Conservation (phyloP, 1,139 yeast genomes). For the Protomyces gravidus region DNA sequence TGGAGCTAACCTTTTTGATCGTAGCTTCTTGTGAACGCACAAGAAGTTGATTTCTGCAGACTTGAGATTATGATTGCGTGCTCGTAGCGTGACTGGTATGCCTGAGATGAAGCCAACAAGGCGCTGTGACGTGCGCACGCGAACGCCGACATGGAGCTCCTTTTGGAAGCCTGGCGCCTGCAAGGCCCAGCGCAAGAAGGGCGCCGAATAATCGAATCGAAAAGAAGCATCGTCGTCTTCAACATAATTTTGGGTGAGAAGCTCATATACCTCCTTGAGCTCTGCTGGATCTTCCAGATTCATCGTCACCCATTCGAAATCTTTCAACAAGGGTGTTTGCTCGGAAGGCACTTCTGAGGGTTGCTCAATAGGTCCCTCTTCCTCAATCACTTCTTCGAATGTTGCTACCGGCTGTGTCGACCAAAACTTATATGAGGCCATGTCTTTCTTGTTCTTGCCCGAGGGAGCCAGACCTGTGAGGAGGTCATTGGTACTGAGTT, state of each 20-base stretch:
- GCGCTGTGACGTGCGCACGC: conserved; percentile 70
- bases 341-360: conserved; percentile 61
- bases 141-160: conserved; percentile 91
- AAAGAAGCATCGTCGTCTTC: conserved; percentile 91
- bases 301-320: conserved; percentile 83
- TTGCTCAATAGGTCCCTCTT: conserved; percentile 78
- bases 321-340: conserved; percentile 68
- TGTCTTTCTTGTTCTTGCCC: conserved; percentile 49
- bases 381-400: conserved; percentile 57
- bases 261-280: conserved; percentile 67
- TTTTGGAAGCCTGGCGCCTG: conserved; percentile 88
- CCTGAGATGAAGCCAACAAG: conserved; percentile 91
- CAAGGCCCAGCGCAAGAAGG: conserved; percentile 87
- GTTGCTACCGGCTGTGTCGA: conserved; percentile 91
- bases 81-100: conserved; percentile 66
- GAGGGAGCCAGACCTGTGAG: conserved; percentile 26
- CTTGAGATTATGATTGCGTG: conserved; percentile 55
- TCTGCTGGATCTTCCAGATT: conserved; percentile 60
- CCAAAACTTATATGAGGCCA: conserved; percentile 96
- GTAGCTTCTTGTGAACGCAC: conserved; percentile 86
- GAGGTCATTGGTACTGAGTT: conserved; percentile 7
- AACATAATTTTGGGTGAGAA: conserved; percentile 83
- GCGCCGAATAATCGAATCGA: conserved; percentile 80
- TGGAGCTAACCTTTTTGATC: conserved; percentile 93
- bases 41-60: conserved; percentile 89